Evolutionary conservation across 75 land plant genomes (phyloP), one percentile per base, ranked within the genome.

Genomic region (Gnetum montanum): DNA sequence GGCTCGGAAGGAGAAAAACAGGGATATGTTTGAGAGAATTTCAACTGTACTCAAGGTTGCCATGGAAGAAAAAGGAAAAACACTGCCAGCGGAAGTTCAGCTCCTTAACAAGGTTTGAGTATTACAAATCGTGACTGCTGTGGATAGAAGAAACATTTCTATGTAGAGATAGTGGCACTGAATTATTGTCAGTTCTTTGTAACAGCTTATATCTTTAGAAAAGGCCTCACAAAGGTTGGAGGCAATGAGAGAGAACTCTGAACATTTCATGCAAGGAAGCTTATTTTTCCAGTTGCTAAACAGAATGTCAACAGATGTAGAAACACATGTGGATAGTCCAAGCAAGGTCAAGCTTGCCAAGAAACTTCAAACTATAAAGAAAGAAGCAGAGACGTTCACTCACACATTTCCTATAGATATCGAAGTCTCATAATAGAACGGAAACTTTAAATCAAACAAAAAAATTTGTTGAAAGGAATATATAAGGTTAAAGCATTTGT

Each of bases 1-100:
- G 75, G 75, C 75, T 47, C 68, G 70, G 60, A 72, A 72, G 59
- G 75, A 72, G 57, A 72, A 72, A 51, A 72, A 72, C 62, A 59
- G 26, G 28, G 75, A 61, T 28, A 65, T 72, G 38, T 53, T 72
- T 29, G 68, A 61, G 27, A 54, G 37, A 36, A 53, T 72, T 40
- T 71, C 61, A 41, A 35, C 47, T 27, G 57, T 44, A 10, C 56
- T 72, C 31, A 62, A 72, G 38, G 36, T 61, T n/a, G 75, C 75
- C 18, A 67, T 72, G 71, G 54, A 13, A 16, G 75, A 61, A 59
- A 72, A 69, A 41, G 73, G 49, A 30, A 62, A 67, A 43, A 68
- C 73, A n/a, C 60, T 72, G 3, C 72, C 72, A 19, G 66, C 75
- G 31, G 75, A 72, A 47, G 68, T 72, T 27, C 75, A 46, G 34